These are phyloP conservation scores for Tetragonia tetragonoides DNA, from an alignment of 148 eudicot genomes.

Conservation along the genomic window DNA sequence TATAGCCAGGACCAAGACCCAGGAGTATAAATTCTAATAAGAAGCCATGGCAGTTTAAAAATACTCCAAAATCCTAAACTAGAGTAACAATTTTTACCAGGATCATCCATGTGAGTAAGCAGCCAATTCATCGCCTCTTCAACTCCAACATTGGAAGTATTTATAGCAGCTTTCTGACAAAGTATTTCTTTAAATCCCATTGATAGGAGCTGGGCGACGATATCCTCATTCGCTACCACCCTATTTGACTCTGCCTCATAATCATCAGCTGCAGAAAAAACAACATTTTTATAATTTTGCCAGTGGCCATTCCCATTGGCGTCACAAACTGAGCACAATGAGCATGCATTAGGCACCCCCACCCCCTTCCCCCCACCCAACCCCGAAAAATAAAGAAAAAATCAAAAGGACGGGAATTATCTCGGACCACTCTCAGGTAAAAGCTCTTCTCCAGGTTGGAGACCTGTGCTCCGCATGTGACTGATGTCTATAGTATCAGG, in stretches of 20 bases:
- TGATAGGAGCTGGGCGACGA: conserved; percentile 73
- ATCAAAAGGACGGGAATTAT: neutral
- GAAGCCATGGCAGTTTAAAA: neutral
- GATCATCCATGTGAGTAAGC: conserved; percentile 91
- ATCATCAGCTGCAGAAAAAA: conserved; percentile 33
- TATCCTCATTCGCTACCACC: conserved; percentile 55
- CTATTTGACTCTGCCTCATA: conserved; percentile 37
- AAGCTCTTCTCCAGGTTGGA: conserved; percentile 92
- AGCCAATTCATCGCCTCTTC: conserved; percentile 99
- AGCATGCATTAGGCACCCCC: too few species aligned
- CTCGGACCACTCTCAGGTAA: conserved; percentile 77
- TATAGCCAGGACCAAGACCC: neutral
- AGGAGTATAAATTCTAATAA: neutral
- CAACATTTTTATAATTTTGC: neutral
- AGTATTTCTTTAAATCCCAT: conserved; percentile 78
- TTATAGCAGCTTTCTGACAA: conserved; percentile 91
- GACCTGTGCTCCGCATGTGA: conserved; percentile 93
- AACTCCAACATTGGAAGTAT: conserved; percentile 74
- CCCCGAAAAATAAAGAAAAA: too few species aligned
- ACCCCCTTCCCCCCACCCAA: too few species aligned
- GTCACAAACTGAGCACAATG: neutral
- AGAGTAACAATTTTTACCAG: conserved; percentile 47
- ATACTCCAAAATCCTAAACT: neutral
- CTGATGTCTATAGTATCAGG: conserved; percentile 87
- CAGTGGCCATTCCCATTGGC: neutral